Base-by-base conservation (phyloP, 2,329 filamentous ascomycete genomes). In the Incumbomyces delicatus region DNA sequence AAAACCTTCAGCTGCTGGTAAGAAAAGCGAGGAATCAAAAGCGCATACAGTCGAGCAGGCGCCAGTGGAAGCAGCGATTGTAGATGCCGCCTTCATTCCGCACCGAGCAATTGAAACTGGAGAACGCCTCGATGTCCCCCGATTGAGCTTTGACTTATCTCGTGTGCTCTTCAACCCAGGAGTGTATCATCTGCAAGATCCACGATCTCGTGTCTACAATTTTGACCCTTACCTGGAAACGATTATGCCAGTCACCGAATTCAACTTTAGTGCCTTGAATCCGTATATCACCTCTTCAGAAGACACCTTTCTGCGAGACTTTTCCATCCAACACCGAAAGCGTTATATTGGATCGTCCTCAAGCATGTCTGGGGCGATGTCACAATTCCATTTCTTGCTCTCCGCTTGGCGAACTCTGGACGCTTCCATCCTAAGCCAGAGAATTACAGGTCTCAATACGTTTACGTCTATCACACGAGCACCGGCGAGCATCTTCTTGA, bases 331-430 rank as follows among this genome's bases (percentile, higher is more conserved):
- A 45, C 66, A 85, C 50, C 68, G 73, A 11, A 87, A 81, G 62
- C 94, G 85, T 60, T 98, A 94, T 61, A 83, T 88, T 10, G 92
- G 92, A 8, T 98, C 92, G 11, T 96, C 92, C 0, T 98, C 92
- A 1, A 96, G 90, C 66, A 95, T 95, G 88, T 95, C 90, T 1
- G 73, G 81, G 2, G 80, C 85, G 42, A 72, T 98, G 37, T 77
- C 83, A 2, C 94, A 98, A 58, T 95, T 98, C 60, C 92, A 98
- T 63, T 96, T 81, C 59, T 75, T 98, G 2, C 73, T 98, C 8
- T 96, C 90, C 0, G 69, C 75, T 6, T 96, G 87, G 84, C 80
- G 94, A 44, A 69, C 72, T 2, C 72, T 95, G 50, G 84, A 87
- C 50, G 67, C 78, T 13, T 63, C 67, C 0, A 78, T 77, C 59